These are phyloP conservation scores for Cyberlindnera maritima DNA, from an alignment of 805 yeast genomes.

Conservation along the genomic window DNA sequence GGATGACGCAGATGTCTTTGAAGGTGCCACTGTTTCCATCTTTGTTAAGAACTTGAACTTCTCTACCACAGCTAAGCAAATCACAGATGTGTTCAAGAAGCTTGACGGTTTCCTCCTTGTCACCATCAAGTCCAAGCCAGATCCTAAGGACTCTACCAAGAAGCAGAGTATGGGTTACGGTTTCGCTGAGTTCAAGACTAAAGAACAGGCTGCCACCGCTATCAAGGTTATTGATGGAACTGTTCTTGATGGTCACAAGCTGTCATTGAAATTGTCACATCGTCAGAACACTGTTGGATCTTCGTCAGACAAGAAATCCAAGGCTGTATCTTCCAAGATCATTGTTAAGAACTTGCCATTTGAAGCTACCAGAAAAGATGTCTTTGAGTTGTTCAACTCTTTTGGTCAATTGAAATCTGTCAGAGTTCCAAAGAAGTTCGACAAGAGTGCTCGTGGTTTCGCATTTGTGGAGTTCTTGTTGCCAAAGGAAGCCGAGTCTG, in stretches of 20 bases:
- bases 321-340: slow-evolving; percentile 39
- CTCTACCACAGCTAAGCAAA: slow-evolving; percentile 58
- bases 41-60: slow-evolving; percentile 93
- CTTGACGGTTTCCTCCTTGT: slow-evolving; percentile 81
- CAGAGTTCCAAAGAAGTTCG: slow-evolving; percentile 94
- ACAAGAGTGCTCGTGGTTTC: slow-evolving; percentile 93
- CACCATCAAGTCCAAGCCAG: slow-evolving; percentile 83
- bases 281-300: slow-evolving; percentile 50
- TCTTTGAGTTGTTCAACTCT: slow-evolving; percentile 88
- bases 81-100: slow-evolving; percentile 61
- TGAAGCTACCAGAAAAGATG: slow-evolving; percentile 90
- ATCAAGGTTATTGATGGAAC: slow-evolving; percentile 70
- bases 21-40: slow-evolving; percentile 81
- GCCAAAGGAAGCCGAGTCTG: slow-evolving; percentile 87
- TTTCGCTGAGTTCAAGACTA: slow-evolving; percentile 83
- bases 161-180: slow-evolving; percentile 97
- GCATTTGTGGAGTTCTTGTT: slow-evolving; percentile 93
- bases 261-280: slow-evolving; percentile 85
- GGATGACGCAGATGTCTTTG: slow-evolving; percentile 39
- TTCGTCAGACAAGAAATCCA: slow-evolving; percentile 19
- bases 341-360: slow-evolving; percentile 96
- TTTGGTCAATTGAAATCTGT: slow-evolving; percentile 94
- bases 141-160: slow-evolving; percentile 66
- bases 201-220: slow-evolving; percentile 76
- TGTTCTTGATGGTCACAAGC: slow-evolving; percentile 82